Base-by-base conservation (phyloP, 2,329 filamentous ascomycete species). In the Periconia sp. region DNA sequence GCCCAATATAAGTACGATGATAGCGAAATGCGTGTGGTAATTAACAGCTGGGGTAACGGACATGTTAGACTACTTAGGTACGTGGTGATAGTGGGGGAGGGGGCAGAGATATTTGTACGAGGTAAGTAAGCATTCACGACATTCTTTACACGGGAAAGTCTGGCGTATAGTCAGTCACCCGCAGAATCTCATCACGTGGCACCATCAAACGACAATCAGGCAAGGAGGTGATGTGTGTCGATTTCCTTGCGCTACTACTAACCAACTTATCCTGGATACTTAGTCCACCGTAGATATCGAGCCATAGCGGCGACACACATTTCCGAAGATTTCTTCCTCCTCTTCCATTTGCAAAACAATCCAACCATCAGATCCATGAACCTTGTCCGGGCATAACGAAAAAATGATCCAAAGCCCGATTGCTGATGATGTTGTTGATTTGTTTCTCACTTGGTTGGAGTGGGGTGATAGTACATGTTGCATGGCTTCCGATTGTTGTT, bases 381-480 rank as follows among this genome's bases (percentile, higher is more conserved):
- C 23, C 46, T 30, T 47, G n/a, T 27, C n/a, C n/a, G 33, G 11
- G 15, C 15, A 37, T 3, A 37, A n/a, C 33, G 15, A 37, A 37
- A 37, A 11, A 37, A n/a, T 13, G 5, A 37, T n/a, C 31, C 31
- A 33, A 37, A 37, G 33, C 33, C 33, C 23, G 8, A 27, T 27
- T 27, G 3, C 33, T 14, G 33, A 37, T n/a, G 33, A 37, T 37
- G 6, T 13, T 37, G 33, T 37, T 37, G 15, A 41, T 27, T 17
- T 43, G 17, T 19, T 50, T 31, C 50, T 43, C 35, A 15, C 23
- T 27, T 27, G 23, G 23, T 20, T 17, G 15, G 49, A 55, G 53
- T 55, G 53, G 53, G 53, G 53, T 51, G 49, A 40, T 51, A 11
- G 41, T 48, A 41, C 41, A 51, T 51, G 48, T 43, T 18, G 44